Conservation (phyloP, 2,329 filamentous ascomycete species). For the Myriosclerotinia duriaeana region DNA sequence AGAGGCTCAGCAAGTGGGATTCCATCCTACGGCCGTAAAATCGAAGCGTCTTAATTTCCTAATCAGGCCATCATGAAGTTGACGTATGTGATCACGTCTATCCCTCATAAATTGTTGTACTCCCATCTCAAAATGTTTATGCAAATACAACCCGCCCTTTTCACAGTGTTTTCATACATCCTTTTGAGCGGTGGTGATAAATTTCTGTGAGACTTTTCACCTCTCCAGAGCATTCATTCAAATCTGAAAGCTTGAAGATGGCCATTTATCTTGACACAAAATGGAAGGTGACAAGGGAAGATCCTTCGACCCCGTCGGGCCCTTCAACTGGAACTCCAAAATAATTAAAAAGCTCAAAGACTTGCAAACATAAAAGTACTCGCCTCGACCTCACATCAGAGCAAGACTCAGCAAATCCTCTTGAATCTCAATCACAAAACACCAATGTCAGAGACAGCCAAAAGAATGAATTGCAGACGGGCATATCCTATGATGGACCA, state of each 20-base stretch:
- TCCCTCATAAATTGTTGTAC: not conserved
- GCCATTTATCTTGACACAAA: conserved; percentile 16
- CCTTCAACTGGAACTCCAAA: not conserved
- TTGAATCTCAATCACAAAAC: not conserved
- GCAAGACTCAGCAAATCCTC: not conserved
- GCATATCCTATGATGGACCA: not conserved
- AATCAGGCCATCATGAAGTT: conserved; percentile 1
- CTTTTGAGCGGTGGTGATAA: not conserved
- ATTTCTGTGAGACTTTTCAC: not conserved
- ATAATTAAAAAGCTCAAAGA: not conserved
- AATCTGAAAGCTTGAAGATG: not conserved
- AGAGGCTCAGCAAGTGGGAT: not conserved
- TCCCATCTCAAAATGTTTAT: not conserved
- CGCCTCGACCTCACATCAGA: not conserved
- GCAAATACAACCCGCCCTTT: not conserved
- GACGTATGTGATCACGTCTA: not conserved
- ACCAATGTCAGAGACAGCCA: not conserved
- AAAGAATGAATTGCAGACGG: not conserved
- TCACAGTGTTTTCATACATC: not conserved
- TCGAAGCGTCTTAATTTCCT: not conserved
- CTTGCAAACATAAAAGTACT: conserved; percentile 16
- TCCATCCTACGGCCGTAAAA: not conserved
- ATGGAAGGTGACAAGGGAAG: conserved; percentile 15
- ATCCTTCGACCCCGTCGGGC: not conserved
- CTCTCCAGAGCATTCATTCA: not conserved